These are phyloP conservation scores for Globisporangium carolinianum DNA, from an alignment of 352 stramenopile genomes.

Conservation along the genomic window DNA sequence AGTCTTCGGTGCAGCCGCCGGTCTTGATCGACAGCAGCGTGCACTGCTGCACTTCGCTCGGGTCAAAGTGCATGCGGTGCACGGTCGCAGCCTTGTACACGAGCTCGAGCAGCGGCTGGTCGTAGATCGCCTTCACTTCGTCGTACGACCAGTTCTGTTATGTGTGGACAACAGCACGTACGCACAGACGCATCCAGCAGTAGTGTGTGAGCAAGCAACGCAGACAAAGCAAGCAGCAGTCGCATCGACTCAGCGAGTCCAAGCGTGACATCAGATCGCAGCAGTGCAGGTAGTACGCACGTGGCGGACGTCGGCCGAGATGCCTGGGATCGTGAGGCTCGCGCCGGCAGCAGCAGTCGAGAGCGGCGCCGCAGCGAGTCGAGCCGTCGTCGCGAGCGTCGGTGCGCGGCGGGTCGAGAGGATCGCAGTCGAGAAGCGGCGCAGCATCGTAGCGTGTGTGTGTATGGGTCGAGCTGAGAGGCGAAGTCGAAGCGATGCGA, in stretches of 20 bases:
- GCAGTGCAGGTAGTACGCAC: conserved; percentile 13
- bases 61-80: conserved; percentile 97
- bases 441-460: conserved; percentile 28
- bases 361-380: conserved; percentile 20
- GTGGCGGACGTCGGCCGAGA: conserved; percentile 59
- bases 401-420: conserved; percentile 12
- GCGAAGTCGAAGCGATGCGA: background rate
- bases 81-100: conserved; percentile 95
- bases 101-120: conserved; percentile 95
- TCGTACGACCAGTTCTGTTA: conserved; percentile 91
- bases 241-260: too few species aligned
- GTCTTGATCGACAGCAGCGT: conserved; percentile 98
- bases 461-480: conserved; percentile 4
- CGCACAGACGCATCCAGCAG: background rate
- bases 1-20: conserved; percentile 91
- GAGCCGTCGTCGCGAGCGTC: background rate
- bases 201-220: background rate
- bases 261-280: too few species aligned
- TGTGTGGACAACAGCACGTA: background rate
- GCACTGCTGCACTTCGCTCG: conserved; percentile 95
- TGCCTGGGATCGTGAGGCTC: conserved; percentile 55
- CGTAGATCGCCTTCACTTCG: conserved; percentile 93
- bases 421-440: conserved; percentile 25
- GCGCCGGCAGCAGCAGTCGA: conserved; percentile 20
- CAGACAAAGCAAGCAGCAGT: background rate